phyloP scores from a whole-genome alignment of 2,329 filamentous ascomycete genomes.

The Dendryphion nanum region DNA sequence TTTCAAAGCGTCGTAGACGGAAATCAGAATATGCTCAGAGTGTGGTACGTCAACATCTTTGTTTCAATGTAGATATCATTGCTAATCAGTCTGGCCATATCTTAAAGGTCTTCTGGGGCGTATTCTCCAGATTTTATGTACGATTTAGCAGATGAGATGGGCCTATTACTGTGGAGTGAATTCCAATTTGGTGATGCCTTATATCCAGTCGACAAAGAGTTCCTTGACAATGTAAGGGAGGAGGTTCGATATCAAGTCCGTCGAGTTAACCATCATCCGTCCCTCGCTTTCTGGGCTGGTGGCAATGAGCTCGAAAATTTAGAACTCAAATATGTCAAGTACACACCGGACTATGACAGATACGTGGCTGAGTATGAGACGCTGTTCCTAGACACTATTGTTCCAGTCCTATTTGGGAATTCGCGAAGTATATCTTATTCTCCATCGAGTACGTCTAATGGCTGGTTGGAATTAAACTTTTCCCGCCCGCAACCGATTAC shows the following conservation, averaged over 20 bases:
- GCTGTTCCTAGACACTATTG: conserved; percentile 56
- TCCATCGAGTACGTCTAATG: conserved; percentile 60
- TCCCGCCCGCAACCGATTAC: conserved; percentile 53
- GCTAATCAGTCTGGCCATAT: too few species aligned
- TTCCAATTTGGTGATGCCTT: conserved; percentile 62
- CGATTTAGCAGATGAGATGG: conserved; percentile 58
- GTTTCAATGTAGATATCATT: too few species aligned
- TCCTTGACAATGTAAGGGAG: conserved; percentile 55
- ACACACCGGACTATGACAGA: conserved; percentile 37
- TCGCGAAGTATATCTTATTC: conserved; percentile 60
- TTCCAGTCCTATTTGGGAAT: conserved; percentile 59
- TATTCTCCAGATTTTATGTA: conserved; percentile 64
- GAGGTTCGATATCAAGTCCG: conserved; percentile 62
- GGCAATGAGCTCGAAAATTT: conserved; percentile 61
- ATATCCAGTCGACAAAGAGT: conserved; percentile 55
- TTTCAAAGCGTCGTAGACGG: conserved; percentile 57
- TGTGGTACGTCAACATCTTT: too few species aligned
- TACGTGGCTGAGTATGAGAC: conserved; percentile 57
- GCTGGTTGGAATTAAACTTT: conserved; percentile 56
- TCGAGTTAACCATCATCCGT: conserved; percentile 59
- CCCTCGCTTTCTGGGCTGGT: conserved; percentile 41
- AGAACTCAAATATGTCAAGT: conserved; percentile 45
- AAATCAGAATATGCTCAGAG: conserved; percentile 64
- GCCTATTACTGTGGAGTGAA: conserved; percentile 62
- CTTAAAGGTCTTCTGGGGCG: conserved; percentile 57